phyloP scores from a whole-genome alignment of 2,329 filamentous ascomycete species.

The Penicillium glabrum region DNA sequence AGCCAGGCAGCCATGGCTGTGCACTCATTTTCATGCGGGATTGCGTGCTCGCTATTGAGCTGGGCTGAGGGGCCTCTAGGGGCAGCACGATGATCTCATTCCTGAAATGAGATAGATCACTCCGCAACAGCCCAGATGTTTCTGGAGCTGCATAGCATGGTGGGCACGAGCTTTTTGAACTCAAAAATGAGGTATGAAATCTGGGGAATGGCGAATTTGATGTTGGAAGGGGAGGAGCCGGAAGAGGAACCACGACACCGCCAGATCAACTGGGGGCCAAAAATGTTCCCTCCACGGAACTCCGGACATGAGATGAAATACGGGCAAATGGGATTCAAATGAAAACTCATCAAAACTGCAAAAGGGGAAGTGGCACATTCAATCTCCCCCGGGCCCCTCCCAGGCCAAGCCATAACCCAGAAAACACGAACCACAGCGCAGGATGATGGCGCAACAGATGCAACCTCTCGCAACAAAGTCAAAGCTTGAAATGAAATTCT shows the following conservation, averaged over 20 bases:
- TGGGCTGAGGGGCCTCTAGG: background rate
- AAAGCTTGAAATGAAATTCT: constrained; percentile 11
- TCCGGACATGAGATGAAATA: background rate
- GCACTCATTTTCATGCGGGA: constrained; percentile 35
- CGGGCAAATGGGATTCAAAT: constrained; percentile 1
- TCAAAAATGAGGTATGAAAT: background rate
- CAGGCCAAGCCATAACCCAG: background rate
- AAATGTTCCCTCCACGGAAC: background rate
- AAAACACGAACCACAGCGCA: constrained; percentile 27
- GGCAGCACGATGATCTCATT: constrained; percentile 18
- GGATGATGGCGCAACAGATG: constrained; percentile 36
- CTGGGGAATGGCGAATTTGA: background rate
- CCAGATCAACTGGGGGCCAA: background rate
- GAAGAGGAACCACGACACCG: background rate
- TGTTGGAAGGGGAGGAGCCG: background rate
- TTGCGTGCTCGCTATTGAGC: constrained; percentile 36
- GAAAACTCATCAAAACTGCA: background rate
- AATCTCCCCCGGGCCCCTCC: background rate
- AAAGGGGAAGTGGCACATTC: constrained; percentile 3
- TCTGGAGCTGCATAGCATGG: background rate
- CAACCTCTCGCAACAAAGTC: constrained; percentile 25
- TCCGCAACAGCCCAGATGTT: background rate
- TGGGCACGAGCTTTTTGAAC: constrained; percentile 2
- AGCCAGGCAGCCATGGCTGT: constrained; percentile 21
- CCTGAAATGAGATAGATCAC: constrained; percentile 7